Percentiles rank a stretch among this genome's conserved stretches.
phyloP scores from a whole-genome alignment of 2,329 filamentous ascomycete species.

The Colletotrichum karsti region DNA sequence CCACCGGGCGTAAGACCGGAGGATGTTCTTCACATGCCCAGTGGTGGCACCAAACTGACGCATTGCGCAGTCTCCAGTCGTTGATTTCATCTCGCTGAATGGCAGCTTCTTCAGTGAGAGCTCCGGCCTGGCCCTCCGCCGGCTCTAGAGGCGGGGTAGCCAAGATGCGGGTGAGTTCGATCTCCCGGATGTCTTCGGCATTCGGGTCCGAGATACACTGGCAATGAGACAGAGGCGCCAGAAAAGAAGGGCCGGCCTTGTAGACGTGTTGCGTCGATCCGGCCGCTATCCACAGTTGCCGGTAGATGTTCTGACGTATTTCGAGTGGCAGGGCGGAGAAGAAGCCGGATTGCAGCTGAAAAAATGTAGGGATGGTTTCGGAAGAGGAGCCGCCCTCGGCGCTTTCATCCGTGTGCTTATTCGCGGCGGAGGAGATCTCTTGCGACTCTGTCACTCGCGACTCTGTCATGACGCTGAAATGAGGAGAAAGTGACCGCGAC shows the following conservation, averaged over 20 bases:
- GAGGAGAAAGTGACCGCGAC: background rate
- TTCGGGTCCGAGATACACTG: slow-evolving; percentile 11
- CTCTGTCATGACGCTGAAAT: background rate
- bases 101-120: background rate
- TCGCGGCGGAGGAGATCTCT: background rate
- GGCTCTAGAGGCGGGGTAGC: background rate
- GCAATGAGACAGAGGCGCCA: slow-evolving; percentile 20
- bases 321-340: slow-evolving; percentile 19
- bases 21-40: slow-evolving; percentile 23
- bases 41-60: slow-evolving; percentile 15
- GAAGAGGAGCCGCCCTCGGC: background rate
- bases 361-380: background rate
- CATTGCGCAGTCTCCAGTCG: slow-evolving; percentile 9
- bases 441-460: background rate
- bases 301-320: slow-evolving; percentile 19
- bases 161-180: slow-evolving; percentile 7
- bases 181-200: slow-evolving; percentile 19
- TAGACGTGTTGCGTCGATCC: slow-evolving; percentile 20
- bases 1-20: background rate
- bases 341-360: slow-evolving; percentile 11
- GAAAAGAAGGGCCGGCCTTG: background rate
- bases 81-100: slow-evolving; percentile 8
- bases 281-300: slow-evolving; percentile 12
- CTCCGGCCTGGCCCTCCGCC: background rate
- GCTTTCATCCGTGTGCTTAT: background rate